Conservation (phyloP, 2,329 filamentous ascomycete species). For the Lasiodiplodia citricola region DNA sequence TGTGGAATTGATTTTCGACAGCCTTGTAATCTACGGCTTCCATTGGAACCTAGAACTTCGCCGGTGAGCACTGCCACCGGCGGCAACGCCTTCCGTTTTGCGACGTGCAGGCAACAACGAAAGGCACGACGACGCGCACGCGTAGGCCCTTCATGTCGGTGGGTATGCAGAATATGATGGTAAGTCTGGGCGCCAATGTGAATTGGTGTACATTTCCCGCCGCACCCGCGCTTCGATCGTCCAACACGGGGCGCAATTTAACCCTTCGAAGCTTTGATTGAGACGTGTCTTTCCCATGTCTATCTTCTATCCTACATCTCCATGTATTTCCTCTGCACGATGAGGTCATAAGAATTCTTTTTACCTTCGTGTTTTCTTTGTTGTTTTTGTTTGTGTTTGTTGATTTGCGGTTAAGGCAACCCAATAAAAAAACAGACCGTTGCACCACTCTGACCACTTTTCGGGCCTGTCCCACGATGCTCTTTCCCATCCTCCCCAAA, state of each 20-base stretch:
- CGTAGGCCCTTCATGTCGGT: background rate
- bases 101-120: background rate
- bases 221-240: background rate
- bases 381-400: background rate
- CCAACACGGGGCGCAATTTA: background rate
- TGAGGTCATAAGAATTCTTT: background rate
- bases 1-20: background rate
- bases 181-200: background rate
- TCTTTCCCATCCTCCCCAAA: background rate
- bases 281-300: background rate
- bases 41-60: background rate
- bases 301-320: background rate
- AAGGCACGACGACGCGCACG: background rate
- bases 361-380: background rate
- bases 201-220: background rate
- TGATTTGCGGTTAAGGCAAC: slow-evolving; percentile 14
- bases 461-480: background rate
- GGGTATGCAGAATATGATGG: background rate
- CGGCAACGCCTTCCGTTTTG: background rate
- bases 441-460: background rate
- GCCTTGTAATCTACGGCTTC: background rate
- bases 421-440: background rate
- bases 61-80: background rate
- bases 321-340: background rate
- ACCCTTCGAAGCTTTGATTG: background rate